Conservation (phyloP, 306 rosid genomes). For the Vigna unguiculata region DNA sequence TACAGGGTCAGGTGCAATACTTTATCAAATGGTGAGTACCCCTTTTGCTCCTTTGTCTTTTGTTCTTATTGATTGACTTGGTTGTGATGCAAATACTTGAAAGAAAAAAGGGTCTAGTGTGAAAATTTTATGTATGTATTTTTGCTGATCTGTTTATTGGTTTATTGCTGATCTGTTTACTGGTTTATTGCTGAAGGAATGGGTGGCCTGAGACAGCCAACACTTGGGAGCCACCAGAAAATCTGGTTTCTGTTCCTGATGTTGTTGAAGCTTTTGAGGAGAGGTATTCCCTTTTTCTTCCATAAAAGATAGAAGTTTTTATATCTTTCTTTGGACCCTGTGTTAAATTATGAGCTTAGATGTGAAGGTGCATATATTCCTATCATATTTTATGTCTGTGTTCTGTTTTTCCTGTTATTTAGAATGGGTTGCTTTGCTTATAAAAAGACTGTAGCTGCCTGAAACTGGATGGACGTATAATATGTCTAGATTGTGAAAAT, state of each 20-base stretch:
- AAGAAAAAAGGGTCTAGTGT: not conserved
- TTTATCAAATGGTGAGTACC: constrained; percentile 84
- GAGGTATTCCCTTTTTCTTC: constrained; percentile 56
- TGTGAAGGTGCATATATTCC: not conserved
- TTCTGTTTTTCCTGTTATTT: constrained; percentile 27
- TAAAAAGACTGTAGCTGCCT: not conserved
- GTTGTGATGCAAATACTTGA: no score
- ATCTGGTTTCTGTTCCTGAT: constrained; percentile 74
- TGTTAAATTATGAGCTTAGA: not conserved
- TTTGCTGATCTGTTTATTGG: constrained; percentile 9
- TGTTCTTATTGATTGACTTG: constrained; percentile 5
- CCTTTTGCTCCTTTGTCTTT: not conserved
- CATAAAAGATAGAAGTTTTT: not conserved
- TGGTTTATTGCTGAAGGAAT: constrained; percentile 55
- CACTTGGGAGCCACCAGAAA: constrained; percentile 96
- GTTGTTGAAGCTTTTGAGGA: constrained; percentile 79
- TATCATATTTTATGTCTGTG: not conserved
- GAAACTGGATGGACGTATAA: constrained; percentile 10
- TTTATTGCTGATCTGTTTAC: constrained; percentile 32
- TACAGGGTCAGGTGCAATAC: constrained; percentile 82
- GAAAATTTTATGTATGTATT: not conserved
- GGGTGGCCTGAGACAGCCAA: constrained; percentile 92
- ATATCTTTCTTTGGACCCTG: not conserved
- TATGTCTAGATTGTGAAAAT: not conserved
- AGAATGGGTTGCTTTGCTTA: not conserved